Conservation (phyloP, 345 rosid species). For the Murraya paniculata region DNA sequence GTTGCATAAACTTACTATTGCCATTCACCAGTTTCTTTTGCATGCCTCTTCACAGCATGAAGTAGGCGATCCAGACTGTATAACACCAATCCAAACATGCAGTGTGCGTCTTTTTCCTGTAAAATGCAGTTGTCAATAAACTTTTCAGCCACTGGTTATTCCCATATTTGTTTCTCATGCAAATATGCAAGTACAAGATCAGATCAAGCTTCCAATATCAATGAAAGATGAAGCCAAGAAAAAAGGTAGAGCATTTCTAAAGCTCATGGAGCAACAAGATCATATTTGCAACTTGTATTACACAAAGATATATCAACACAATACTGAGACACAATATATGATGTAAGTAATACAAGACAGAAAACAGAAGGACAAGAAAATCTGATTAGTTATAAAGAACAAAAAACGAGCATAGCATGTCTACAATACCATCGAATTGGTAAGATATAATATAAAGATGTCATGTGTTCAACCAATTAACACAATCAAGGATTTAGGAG, state of each 20-base stretch:
- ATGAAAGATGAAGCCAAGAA: not conserved
- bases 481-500: too few species aligned
- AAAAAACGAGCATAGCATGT: too few species aligned
- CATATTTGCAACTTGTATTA: not conserved
- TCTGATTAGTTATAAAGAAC: not conserved
- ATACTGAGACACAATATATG: not conserved
- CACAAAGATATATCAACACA: not conserved
- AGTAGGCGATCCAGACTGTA: slow-evolving; percentile 69
- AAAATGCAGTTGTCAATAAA: not conserved
- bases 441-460: too few species aligned
- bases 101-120: slow-evolving; percentile 76
- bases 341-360: not conserved
- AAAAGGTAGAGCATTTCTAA: too few species aligned
- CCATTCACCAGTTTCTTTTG: slow-evolving; percentile 84
- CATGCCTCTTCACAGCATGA: slow-evolving; percentile 70
- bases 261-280: not conserved
- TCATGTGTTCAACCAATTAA: too few species aligned
- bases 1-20: slow-evolving; percentile 48
- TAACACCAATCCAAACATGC: slow-evolving; percentile 71
- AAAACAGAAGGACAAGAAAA: not conserved
- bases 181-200: too few species aligned
- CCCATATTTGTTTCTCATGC: not conserved
- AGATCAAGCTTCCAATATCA: not conserved
- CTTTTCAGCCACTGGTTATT: not conserved
- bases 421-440: too few species aligned